Conservation (phyloP, 2,329 filamentous ascomycete genomes). For the Sclerotinia subarctica region DNA sequence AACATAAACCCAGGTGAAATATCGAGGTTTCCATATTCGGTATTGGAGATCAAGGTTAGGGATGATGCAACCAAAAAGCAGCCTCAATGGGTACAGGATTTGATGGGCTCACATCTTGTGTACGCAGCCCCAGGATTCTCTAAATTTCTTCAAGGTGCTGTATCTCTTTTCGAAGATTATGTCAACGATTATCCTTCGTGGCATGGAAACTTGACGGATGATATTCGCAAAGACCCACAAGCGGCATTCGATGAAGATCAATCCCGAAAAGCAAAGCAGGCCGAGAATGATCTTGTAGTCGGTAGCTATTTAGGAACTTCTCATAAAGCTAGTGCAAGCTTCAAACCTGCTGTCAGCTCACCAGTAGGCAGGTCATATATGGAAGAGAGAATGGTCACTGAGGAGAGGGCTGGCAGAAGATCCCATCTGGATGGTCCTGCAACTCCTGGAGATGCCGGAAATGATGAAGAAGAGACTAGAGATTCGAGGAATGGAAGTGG, state of each 20-base stretch:
- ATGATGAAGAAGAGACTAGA: slow-evolving; percentile 41
- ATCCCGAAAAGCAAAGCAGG: slow-evolving; percentile 72
- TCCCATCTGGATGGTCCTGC: slow-evolving; percentile 31
- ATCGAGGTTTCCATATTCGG: slow-evolving; percentile 81
- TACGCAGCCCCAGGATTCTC: slow-evolving; percentile 88
- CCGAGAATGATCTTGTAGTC: slow-evolving; percentile 84
- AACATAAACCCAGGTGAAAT: slow-evolving; percentile 89
- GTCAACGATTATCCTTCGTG: slow-evolving; percentile 97
- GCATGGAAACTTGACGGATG: slow-evolving; percentile 85
- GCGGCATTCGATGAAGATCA: slow-evolving; percentile 89
- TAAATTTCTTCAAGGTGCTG: slow-evolving; percentile 93
- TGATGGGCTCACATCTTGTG: slow-evolving; percentile 90
- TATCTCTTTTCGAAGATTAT: slow-evolving; percentile 88
- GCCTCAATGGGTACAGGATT: slow-evolving; percentile 82
- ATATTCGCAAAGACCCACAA: slow-evolving; percentile 91
- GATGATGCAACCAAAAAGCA: slow-evolving; percentile 63
- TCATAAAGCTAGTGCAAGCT: slow-evolving; percentile 43
- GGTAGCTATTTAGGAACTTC: slow-evolving; percentile 72
- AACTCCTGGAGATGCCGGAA: slow-evolving; percentile 26
- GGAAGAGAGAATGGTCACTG: slow-evolving; percentile 52
- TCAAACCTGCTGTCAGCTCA: slow-evolving; percentile 61
- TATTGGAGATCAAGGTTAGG: slow-evolving; percentile 89
- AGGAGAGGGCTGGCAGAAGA: slow-evolving; percentile 38
- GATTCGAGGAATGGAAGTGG: slow-evolving; percentile 39
- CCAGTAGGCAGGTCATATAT: slow-evolving; percentile 66